phyloP scores from a whole-genome alignment of 2,329 filamentous ascomycete genomes.

The Colletotrichum sp. region DNA sequence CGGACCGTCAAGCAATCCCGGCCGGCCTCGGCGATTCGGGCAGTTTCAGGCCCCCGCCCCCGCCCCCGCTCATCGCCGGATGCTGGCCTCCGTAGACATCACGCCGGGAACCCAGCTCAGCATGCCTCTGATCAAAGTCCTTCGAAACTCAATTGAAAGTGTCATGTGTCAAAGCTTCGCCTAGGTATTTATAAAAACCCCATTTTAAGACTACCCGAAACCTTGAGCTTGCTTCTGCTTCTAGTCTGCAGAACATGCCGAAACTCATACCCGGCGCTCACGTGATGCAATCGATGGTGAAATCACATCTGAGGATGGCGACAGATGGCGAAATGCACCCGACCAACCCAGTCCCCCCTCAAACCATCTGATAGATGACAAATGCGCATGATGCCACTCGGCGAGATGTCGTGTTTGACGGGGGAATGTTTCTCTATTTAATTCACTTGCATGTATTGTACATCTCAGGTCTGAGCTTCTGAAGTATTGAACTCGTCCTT shows the following conservation, averaged over 20 bases:
- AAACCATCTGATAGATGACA: conserved; percentile 3
- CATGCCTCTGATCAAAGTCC: neutral
- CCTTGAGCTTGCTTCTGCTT: neutral
- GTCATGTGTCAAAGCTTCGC: neutral
- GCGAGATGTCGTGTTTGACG: neutral
- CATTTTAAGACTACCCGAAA: neutral
- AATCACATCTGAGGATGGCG: conserved; percentile 18
- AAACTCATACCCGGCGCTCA: neutral
- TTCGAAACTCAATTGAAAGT: neutral
- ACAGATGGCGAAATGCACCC: conserved; percentile 18
- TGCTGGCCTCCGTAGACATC: neutral
- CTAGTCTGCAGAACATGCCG: neutral
- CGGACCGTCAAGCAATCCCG: neutral
- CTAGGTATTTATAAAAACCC: fast-evolving
- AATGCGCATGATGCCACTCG: neutral
- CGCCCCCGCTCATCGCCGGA: neutral
- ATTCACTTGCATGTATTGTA: neutral
- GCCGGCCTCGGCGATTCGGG: neutral
- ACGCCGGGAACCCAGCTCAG: neutral
- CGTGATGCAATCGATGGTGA: conserved; percentile 20
- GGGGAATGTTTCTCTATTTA: neutral
- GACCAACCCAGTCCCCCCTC: neutral
- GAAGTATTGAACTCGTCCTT: fast-evolving
- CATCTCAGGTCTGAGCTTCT: neutral
- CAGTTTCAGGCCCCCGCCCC: neutral